phyloP scores from a whole-genome alignment of 768 basidiomycete species.

The Auricularia heimuer region DNA sequence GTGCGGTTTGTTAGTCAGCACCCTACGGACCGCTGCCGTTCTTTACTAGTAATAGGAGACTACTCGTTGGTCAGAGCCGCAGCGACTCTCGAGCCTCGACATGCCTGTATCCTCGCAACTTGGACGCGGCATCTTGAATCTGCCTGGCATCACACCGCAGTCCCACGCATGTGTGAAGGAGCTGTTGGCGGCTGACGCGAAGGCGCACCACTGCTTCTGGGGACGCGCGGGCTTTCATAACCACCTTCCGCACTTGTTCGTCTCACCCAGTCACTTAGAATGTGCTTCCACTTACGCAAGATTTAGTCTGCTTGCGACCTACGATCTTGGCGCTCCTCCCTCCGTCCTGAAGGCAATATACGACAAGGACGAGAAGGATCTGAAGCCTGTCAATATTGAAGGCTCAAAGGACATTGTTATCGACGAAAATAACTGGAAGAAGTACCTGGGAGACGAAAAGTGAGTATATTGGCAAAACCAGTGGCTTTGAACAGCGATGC shows the following conservation, averaged over 20 bases:
- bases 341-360: slow-evolving; percentile 40
- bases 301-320: slow-evolving; percentile 35
- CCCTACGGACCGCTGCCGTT: too few species aligned
- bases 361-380: slow-evolving; percentile 27
- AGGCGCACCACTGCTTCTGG: slow-evolving; percentile 43
- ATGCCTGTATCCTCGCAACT: slow-evolving; percentile 4
- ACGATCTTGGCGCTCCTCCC: slow-evolving; percentile 43
- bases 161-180: slow-evolving; percentile 34
- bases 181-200: slow-evolving; percentile 38
- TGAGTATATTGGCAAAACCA: slow-evolving; percentile 15
- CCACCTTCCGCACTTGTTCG: slow-evolving; percentile 41
- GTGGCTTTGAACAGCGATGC: slow-evolving; percentile 16
- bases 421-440: slow-evolving; percentile 36
- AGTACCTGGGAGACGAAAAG: slow-evolving; percentile 41
- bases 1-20: too few species aligned
- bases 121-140: slow-evolving; percentile 32
- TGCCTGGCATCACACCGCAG: slow-evolving; percentile 36
- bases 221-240: slow-evolving; percentile 39
- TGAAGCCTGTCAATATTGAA: slow-evolving; percentile 30
- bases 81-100: too few species aligned
- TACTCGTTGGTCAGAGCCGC: too few species aligned
- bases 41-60: too few species aligned
- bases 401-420: slow-evolving; percentile 19
- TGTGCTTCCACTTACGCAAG: not conserved
- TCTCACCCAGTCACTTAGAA: slow-evolving; percentile 27